These are phyloP conservation scores for Rhodotorula toruloides DNA, from an alignment of 768 basidiomycete species.

Conservation along the genomic window DNA sequence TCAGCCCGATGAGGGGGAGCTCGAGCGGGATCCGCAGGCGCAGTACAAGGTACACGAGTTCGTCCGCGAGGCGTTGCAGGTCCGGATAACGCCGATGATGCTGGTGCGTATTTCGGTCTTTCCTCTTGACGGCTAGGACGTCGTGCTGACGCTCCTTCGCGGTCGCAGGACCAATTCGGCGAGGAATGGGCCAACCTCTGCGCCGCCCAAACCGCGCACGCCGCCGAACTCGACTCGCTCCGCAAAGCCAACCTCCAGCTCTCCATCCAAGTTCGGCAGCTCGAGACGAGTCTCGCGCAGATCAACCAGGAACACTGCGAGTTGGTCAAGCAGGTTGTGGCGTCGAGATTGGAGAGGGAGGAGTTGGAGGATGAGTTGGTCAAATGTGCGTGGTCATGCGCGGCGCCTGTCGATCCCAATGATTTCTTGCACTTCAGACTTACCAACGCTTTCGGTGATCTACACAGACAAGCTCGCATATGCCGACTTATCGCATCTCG, in stretches of 20 bases:
- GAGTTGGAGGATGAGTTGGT: constrained; percentile 92
- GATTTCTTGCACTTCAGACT: too few relatives aligned
- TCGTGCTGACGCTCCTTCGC: neutral
- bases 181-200: constrained; percentile 36
- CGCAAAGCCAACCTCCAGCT: constrained; percentile 72
- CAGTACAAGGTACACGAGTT: constrained; percentile 71
- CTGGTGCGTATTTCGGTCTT: constrained; percentile 51
- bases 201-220: constrained; percentile 61
- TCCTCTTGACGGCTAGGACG: neutral
- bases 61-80: constrained; percentile 74
- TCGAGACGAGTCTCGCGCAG: constrained; percentile 73
- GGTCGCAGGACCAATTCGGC: constrained; percentile 35
- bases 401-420: too few relatives aligned
- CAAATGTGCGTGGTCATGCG: constrained; percentile 81
- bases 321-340: constrained; percentile 70
- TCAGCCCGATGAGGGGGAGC: constrained; percentile 42
- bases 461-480: constrained; percentile 38
- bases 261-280: constrained; percentile 68
- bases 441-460: neutral
- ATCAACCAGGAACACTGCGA: constrained; percentile 67
- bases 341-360: constrained; percentile 78
- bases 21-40: constrained; percentile 43
- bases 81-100: constrained; percentile 93
- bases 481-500: constrained; percentile 28
- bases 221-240: constrained; percentile 73